Base-by-base conservation (phyloP, 2,329 filamentous ascomycete species). In the Dactylellina cionopaga region DNA sequence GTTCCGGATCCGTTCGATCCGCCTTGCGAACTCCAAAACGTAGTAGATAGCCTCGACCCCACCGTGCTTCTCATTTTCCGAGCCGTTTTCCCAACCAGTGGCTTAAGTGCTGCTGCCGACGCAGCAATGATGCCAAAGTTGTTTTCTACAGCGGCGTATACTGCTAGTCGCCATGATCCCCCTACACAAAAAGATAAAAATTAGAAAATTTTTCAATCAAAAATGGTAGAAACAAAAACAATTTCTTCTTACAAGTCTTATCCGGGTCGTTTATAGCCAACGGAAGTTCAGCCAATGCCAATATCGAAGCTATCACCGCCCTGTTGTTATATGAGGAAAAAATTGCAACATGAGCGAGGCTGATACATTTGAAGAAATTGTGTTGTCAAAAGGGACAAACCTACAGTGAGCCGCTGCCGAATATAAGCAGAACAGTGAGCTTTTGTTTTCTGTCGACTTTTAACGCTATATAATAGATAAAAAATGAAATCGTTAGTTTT, bases 101-200 rank as follows among this genome's bases (percentile, higher is more conserved):
- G 69, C 33, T 68, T 74, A 3, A 74, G 49, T 15, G 69, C 47
- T 13, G 69, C 62, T n/a, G 69, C 63, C 7, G 69, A 74, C 17
- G 69, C 69, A 25, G 69, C 69, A 58, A 74, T 74, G 5, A 74
- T 74, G 15, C 62, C 69, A 33, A 74, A 33, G 31, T 68, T 68
- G 33, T 66, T 74, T 33, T 74, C 54, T n/a, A 74, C 54, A 1
- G 55, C 49, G 15, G 69, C 56, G 19, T 63, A 74, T n/a, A 74
- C 63, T 9, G 63, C 63, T n/a, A 74, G 54, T 10, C 62, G 54
- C 68, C 68, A 72, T 33, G 68, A 72, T 52, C 68, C 59, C 68
- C 68, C 68, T 72, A 35, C 15, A 41, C n/a, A n/a, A n/a, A n/a
- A n/a, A n/a, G n/a, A n/a, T n/a, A n/a, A n/a, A n/a, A n/a, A n/a